These are phyloP conservation scores for Cladosporium sp. DNA, from an alignment of 2,329 filamentous ascomycete genomes.

Conservation along the genomic window DNA sequence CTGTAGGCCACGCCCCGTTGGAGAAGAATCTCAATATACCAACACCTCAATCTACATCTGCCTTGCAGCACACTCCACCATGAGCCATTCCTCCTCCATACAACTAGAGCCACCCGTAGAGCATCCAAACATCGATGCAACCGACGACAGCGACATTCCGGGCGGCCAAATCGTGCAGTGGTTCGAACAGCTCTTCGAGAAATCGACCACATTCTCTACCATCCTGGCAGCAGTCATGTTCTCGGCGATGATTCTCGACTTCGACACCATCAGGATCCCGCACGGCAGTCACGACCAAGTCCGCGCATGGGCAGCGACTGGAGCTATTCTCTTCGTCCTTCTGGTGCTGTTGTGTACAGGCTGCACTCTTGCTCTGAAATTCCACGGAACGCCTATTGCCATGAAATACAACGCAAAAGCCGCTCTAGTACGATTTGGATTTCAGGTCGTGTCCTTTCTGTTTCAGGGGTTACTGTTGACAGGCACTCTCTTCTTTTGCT, in stretches of 20 bases:
- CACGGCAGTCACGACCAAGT: neutral
- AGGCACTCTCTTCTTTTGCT: conserved; percentile 10
- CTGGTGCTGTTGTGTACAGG: conserved; percentile 7
- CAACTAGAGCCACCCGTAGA: neutral
- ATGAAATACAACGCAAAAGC: neutral
- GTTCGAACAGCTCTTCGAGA: conserved; percentile 8
- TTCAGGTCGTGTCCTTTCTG: neutral
- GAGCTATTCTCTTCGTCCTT: neutral
- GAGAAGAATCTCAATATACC: neutral
- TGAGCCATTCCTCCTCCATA: neutral
- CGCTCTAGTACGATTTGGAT: neutral
- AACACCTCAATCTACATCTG: neutral
- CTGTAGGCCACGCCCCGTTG: neutral
- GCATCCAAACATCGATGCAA: neutral
- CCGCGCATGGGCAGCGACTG: neutral
- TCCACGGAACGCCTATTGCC: neutral
- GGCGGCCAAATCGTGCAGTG: conserved; percentile 11
- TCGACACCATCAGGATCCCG: neutral
- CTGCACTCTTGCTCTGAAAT: neutral
- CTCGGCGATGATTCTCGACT: conserved; percentile 9
- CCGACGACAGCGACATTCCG: neutral
- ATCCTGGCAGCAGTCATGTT: conserved; percentile 14
- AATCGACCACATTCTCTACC: conserved; percentile 3
- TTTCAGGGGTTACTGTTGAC: conserved; percentile 1
- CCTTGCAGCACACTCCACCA: neutral